A percentile compares a stretch with the other conserved stretches of the same genome.
Evolutionary conservation across 2,329 filamentous ascomycete genomes (phyloP).

Genomic region (Lachnellula willkommii): DNA sequence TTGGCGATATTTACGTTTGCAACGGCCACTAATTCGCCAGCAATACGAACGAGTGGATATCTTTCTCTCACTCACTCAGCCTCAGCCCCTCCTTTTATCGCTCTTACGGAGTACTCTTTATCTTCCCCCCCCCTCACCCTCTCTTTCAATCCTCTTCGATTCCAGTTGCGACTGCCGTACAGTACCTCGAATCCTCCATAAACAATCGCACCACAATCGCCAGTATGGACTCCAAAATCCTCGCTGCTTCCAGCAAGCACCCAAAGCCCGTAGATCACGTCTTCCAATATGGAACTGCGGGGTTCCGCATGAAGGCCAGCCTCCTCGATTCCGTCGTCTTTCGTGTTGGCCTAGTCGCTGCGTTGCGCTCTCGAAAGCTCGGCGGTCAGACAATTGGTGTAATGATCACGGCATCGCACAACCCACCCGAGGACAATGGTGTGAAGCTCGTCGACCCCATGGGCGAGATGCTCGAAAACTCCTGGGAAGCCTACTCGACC

Average conservation of each 20-base stretch:
- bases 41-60: too few species aligned
- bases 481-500: slow-evolving; percentile 89
- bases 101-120: neutral
- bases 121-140: neutral
- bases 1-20: too few species aligned
- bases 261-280: slow-evolving; percentile 49
- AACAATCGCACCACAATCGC: slow-evolving; percentile 11
- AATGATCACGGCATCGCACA: slow-evolving; percentile 94
- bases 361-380: slow-evolving; percentile 83
- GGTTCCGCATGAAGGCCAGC: slow-evolving; percentile 66
- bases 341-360: slow-evolving; percentile 82
- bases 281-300: slow-evolving; percentile 63
- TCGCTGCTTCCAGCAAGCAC: slow-evolving; percentile 58
- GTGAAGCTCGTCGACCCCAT: slow-evolving; percentile 96
- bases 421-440: slow-evolving; percentile 83
- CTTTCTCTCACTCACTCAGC: neutral
- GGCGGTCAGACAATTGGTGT: slow-evolving; percentile 89
- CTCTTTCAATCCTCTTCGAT: neutral
- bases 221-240: slow-evolving; percentile 46
- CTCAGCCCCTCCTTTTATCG: neutral
- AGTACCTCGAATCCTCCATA: neutral
- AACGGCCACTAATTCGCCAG: too few species aligned
- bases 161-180: neutral
- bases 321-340: slow-evolving; percentile 89
- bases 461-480: slow-evolving; percentile 95